Evolutionary conservation across 495 filamentous ascomycete genomes (phyloP).

Genomic region (Beverwykella pulmonaria): DNA sequence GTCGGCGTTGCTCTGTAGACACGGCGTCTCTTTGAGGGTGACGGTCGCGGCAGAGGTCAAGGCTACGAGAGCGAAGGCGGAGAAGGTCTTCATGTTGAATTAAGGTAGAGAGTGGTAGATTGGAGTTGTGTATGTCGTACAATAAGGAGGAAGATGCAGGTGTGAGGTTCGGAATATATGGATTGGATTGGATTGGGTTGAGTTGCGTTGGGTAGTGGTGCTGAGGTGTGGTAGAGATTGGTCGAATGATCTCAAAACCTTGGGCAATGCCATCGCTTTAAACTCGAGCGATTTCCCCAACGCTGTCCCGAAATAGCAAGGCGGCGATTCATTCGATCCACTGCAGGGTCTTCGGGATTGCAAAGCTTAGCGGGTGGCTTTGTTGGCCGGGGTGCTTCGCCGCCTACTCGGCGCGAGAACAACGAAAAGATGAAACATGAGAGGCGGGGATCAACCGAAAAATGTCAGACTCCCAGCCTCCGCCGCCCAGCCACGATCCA

Average conservation of each 20-base stretch:
- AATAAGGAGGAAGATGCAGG: neutral
- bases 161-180: too few relatives aligned
- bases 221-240: neutral
- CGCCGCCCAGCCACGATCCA: too few relatives aligned
- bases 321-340: neutral
- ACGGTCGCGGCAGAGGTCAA: conserved; percentile 13
- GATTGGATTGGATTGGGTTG: too few relatives aligned
- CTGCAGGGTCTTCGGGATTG: too few relatives aligned
- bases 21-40: conserved; percentile 19
- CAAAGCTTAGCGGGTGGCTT: too few relatives aligned
- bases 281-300: neutral
- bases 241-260: neutral
- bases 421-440: too few relatives aligned
- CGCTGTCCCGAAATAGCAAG: neutral
- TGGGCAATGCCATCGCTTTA: neutral
- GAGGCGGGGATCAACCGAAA: too few relatives aligned
- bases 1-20: conserved; percentile 7
- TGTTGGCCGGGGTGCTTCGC: too few relatives aligned
- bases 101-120: neutral
- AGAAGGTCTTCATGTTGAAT: conserved; percentile 18
- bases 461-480: too few relatives aligned
- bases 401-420: too few relatives aligned
- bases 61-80: conserved; percentile 13
- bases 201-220: too few relatives aligned
- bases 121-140: neutral